Evolutionary conservation across 1,284 basidiomycete genomes (phyloP), one percentile per base, ranked within the genome.

Genomic region (Ceratobasidium theobromae): DNA sequence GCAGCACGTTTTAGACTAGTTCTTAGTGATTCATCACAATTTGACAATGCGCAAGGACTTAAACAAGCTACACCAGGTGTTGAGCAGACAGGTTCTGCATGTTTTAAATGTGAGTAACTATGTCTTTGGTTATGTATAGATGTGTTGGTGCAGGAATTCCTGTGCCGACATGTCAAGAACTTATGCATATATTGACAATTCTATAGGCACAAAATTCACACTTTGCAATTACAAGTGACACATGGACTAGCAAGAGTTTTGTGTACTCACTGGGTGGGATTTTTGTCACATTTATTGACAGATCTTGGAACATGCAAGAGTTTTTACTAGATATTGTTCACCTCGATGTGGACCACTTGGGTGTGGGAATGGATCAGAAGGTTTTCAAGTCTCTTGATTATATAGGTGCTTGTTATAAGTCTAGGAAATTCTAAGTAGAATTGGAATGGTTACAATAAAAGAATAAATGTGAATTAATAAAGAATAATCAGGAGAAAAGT

Each of bases 221-320:
- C 9, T n/a, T 28, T 23, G 21, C 53, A 30, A n/a, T 30, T 1
- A 55, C 53, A 27, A 28, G 53, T 40, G 40, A 55, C 18, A 40
- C 53, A 43, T 55, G 38, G 53, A 40, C 53, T 27, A 55, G 53
- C 53, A 55, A 55, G 14, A 45, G 53, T 27, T 55, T 38, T 21
- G 8, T 43, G 1, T 55, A 55, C n/a, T 55, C 53, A 8, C 38
- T 55, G 12, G 53, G 33, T 35, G 53, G 53, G 6, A 40, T 55
- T n/a, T 18, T 45, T 4, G 23, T 40, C 16, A 55, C 53, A 4
- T 55, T 55, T 27, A 43, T 55, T n/a, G 53, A 55, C 38, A 27
- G 30, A 18, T 12, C 9, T 21, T 55, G 53, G 53, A 45, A 23
- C 6, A 33, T 55, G 1, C 53, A 55, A n/a, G 53, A 55, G 40